Evolutionary conservation across 2,329 filamentous ascomycete species (phyloP), one percentile per base, ranked within the genome.

Genomic region (Metarhizium robertsii): DNA sequence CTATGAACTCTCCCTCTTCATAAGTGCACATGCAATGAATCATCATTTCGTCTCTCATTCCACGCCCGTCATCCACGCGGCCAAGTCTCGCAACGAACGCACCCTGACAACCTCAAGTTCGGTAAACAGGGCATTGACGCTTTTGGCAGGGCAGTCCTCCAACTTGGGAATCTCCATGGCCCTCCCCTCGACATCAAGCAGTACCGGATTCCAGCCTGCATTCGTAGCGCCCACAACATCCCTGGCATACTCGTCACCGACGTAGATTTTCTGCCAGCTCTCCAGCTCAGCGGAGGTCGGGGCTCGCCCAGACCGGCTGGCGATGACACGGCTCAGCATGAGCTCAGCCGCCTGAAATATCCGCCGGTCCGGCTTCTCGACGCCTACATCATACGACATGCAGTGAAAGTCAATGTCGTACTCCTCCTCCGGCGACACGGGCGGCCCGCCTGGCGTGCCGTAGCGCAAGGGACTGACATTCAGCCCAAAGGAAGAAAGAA

Each of bases 321-420:
- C 58, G 13, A 75, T 55, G 8, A 69, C 61, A 4, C 65, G 59
- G 2, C 57, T 54, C 16, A 77, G 63, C 71, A 81, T 69, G 1
- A 65, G 59, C 48, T 75, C 72, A 0, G 81, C 83, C 0, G 80
- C 76, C 1, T 71, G 65, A 58, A 86, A 87, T 2, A 87, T 84
- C 2, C 64, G 60, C 8, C 56, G 59, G 53, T 82, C 72, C 0
- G 84, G 84, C 64, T 87, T 87, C 60, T 81, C 79, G 29, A 69
- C 64, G 0, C 83, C 83, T 4, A 81, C 78, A 61, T 86, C 81
- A 59, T 86, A 87, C 18, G 82, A 86, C 64, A 85, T 75, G 57
- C 80, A 79, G 6, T 79, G 73, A 58, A 86, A 84, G 61, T 80
- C 76, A 47, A 86, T 68, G 59, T 67, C 70, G 52, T 61, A 64